Evolutionary conservation across 805 yeast genomes (phyloP), one percentile per base, ranked within the genome.

Genomic region (Metschnikowia hibisci): DNA sequence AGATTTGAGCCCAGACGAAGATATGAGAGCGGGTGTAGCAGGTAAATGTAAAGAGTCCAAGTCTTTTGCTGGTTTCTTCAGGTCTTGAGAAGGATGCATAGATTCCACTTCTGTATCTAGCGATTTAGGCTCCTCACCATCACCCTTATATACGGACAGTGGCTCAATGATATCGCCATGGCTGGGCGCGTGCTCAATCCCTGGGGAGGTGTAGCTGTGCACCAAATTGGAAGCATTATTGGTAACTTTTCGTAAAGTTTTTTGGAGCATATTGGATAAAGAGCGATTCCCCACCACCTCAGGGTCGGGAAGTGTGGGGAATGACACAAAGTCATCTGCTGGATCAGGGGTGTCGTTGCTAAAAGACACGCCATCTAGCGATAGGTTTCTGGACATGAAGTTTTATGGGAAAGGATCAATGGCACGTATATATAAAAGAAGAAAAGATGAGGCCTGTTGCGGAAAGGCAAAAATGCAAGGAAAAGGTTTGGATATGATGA

Each of bases 251-350:
- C 72, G 55, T 9, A 70, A 48, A 0, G 76, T 70, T 41, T 61
- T 64, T 33, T 69, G 51, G 46, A 70, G 55, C 28, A 70, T 58
- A 10, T 59, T 56, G 9, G 71, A 56, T 14, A 70, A 47, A 5
- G 72, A 61, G 45, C 61, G 59, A 42, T 61, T 47, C 35, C 61
- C 57, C 13, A 62, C 66, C 34, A 57, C 56, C 42, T 68, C 67
- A 2, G 74, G 74, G 53, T 70, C 74, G 6, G 74, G 71, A 15
- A 70, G 54, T 6, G 66, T 67, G 8, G 76, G 76, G 41, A 70
- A 70, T 28, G 74, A 69, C 32, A 62, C 61, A 46, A 61, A 70
- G 51, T 69, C 74, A 12, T 58, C 59, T 12, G 36, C 41, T 9
- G 47, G 36, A 15, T 34, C 41, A 6, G 11, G 32, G 4, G 23